phyloP scores from a whole-genome alignment of 768 basidiomycete genomes.

The Tulasnella sp. region DNA sequence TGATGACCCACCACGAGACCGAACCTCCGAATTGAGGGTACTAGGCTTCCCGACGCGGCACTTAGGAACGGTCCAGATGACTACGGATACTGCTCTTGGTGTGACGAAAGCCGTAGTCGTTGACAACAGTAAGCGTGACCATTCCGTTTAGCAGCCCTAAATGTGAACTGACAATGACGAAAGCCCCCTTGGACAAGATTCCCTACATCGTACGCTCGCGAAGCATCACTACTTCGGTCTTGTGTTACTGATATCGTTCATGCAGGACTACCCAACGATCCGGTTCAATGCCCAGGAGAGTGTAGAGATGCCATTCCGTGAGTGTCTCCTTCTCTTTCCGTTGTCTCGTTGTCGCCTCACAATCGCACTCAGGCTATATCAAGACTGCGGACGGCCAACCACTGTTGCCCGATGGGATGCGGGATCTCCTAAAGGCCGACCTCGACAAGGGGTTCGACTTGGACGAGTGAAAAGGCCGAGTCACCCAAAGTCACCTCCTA shows the following conservation, averaged over 20 bases:
- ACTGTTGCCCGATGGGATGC: constrained; percentile 82
- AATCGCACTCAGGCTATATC: constrained; percentile 34
- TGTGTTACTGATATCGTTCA: background rate
- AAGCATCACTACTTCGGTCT: background rate
- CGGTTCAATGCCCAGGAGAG: constrained; percentile 76
- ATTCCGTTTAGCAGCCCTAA: background rate
- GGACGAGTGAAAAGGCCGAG: background rate
- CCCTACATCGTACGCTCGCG: constrained; percentile 51
- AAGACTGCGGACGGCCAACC: constrained; percentile 45
- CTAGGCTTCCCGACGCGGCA: constrained; percentile 82
- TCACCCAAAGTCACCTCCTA: background rate
- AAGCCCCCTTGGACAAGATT: constrained; percentile 59
- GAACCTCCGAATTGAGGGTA: constrained; percentile 77
- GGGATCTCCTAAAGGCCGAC: constrained; percentile 71
- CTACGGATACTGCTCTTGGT: constrained; percentile 91
- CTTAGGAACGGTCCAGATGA: constrained; percentile 89
- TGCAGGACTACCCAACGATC: constrained; percentile 83
- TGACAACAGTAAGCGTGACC: constrained; percentile 19
- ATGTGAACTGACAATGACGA: background rate
- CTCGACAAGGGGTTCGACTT: constrained; percentile 81
- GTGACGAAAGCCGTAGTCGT: constrained; percentile 36
- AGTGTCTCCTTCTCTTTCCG: constrained; percentile 26
- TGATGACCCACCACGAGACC: constrained; percentile 91
- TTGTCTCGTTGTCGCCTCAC: background rate
- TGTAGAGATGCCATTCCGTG: constrained; percentile 97